Evolutionary conservation across 2,329 filamentous ascomycete species (phyloP).

Genomic region (Talaromyces islandicus): DNA sequence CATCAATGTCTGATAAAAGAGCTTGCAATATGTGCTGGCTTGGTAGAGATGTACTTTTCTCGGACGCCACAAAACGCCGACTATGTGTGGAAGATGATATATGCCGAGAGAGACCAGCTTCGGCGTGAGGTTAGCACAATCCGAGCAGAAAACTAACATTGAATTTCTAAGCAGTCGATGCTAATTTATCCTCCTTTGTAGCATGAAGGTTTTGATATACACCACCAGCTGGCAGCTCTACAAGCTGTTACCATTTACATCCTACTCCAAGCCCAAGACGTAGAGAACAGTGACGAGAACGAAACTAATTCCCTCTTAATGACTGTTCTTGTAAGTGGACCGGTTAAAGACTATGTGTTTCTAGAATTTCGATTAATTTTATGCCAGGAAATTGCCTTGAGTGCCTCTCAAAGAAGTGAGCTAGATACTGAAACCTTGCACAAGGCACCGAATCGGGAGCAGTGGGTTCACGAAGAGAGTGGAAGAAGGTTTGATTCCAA

Average conservation of each 20-base stretch:
- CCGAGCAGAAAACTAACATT: not conserved
- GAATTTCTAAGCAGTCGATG: not conserved
- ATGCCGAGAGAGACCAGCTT: conserved; percentile 7
- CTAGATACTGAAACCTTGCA: not conserved
- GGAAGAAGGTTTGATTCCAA: conserved; percentile 1
- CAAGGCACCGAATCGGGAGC: not conserved
- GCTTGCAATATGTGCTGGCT: conserved; percentile 7
- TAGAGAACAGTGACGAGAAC: conserved; percentile 3
- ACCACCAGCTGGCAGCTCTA: conserved; percentile 5
- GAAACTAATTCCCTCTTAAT: not conserved
- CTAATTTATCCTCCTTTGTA: not conserved
- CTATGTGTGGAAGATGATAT: conserved; percentile 8
- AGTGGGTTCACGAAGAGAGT: conserved; percentile 10
- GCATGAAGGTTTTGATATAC: conserved; percentile 5
- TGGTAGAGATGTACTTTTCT: conserved; percentile 8
- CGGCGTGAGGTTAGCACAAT: conserved; percentile 1
- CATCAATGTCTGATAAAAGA: conserved; percentile 5
- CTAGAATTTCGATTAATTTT: not conserved
- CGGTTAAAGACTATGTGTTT: not conserved
- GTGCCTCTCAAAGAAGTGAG: not conserved
- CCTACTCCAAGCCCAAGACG: conserved; percentile 5
- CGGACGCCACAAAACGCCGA: conserved; percentile 3
- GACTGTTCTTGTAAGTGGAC: not conserved
- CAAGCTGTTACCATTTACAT: conserved; percentile 8
- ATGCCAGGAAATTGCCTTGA: not conserved